These are phyloP conservation scores for Fusarium humuli DNA, from an alignment of 2,329 filamentous ascomycete species.

Conservation along the genomic window DNA sequence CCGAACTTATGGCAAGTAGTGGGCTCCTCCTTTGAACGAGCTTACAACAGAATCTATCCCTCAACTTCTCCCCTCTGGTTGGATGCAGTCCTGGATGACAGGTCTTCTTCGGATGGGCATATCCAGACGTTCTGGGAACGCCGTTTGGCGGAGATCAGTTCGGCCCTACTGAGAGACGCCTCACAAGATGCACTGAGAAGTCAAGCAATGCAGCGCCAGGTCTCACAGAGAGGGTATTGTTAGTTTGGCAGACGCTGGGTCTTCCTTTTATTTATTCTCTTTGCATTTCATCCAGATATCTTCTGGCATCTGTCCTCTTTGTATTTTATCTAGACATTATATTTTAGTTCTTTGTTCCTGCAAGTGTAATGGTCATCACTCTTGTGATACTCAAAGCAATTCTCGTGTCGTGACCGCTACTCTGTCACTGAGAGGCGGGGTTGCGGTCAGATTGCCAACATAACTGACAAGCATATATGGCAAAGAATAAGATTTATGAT, in stretches of 20 bases:
- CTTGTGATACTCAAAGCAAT: not conserved
- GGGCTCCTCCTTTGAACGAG: not conserved
- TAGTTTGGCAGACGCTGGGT: not conserved
- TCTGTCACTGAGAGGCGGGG: not conserved
- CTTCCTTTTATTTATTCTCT: not conserved
- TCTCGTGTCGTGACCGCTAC: not conserved
- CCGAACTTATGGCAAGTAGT: not conserved
- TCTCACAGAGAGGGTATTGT: not conserved
- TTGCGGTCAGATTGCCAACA: not conserved
- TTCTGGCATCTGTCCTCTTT: not conserved
- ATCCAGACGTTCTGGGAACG: not conserved
- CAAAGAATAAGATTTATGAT: not conserved
- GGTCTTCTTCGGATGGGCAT: not conserved
- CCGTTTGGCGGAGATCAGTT: not conserved
- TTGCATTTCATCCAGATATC: not conserved
- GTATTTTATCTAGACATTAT: not conserved
- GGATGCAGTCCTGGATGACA: not conserved
- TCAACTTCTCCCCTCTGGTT: not conserved
- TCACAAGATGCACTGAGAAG: not conserved
- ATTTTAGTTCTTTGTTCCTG: not conserved
- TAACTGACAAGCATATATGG: not conserved
- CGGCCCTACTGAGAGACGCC: not conserved
- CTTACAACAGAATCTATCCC: not conserved
- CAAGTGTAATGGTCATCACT: not conserved
- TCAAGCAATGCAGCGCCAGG: not conserved